Conservation (phyloP, 2,329 filamentous ascomycete genomes). For the Teratosphaeria zuluensis region DNA sequence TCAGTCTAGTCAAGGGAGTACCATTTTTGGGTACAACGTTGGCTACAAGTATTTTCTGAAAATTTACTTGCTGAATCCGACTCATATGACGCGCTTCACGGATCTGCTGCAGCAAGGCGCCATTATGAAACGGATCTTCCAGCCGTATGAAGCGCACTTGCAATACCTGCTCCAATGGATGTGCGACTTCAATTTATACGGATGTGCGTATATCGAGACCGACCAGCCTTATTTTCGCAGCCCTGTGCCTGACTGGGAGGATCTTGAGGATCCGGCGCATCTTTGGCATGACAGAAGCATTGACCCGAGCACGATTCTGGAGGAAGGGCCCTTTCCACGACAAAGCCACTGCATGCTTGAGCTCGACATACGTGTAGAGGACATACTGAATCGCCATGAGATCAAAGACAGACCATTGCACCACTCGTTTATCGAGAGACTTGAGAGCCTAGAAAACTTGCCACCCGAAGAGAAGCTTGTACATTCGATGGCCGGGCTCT, state of each 20-base stretch:
- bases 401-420: slow-evolving; percentile 71
- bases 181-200: slow-evolving; percentile 96
- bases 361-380: slow-evolving; percentile 77
- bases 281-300: slow-evolving; percentile 75
- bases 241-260: slow-evolving; percentile 62
- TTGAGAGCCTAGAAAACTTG: slow-evolving; percentile 43
- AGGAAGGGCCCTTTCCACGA: slow-evolving; percentile 57
- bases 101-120: slow-evolving; percentile 82
- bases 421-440: slow-evolving; percentile 72
- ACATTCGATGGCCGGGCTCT: slow-evolving; percentile 85
- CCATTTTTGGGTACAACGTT: slow-evolving; percentile 96
- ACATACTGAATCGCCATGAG: slow-evolving; percentile 74
- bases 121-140: slow-evolving; percentile 72
- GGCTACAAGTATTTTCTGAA: slow-evolving; percentile 88
- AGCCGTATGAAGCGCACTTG: slow-evolving; percentile 89
- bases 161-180: slow-evolving; percentile 95
- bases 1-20: slow-evolving; percentile 83
- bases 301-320: slow-evolving; percentile 46
- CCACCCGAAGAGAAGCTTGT: slow-evolving; percentile 69
- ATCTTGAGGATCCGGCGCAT: slow-evolving; percentile 52
- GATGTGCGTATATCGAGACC: slow-evolving; percentile 64
- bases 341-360: slow-evolving; percentile 84
- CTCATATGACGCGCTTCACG: slow-evolving; percentile 74
- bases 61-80: slow-evolving; percentile 84
- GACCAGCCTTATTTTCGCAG: slow-evolving; percentile 65